These are phyloP conservation scores for Gaertneriomyces semiglobifer DNA, from an alignment of 192 early-diverging fungal species.

Conservation along the genomic window DNA sequence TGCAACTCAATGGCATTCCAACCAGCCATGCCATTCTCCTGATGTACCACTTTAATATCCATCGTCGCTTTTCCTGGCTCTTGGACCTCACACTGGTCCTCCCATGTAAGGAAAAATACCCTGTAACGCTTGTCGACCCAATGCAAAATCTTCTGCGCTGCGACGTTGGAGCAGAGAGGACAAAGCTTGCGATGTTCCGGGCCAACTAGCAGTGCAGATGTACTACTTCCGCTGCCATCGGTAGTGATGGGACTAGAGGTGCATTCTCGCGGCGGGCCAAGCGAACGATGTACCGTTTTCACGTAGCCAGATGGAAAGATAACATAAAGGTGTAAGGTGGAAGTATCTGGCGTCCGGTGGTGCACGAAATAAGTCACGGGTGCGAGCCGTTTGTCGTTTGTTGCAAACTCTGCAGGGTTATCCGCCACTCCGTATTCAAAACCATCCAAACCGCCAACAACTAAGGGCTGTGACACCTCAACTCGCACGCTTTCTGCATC, in stretches of 20 bases:
- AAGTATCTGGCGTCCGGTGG: not conserved
- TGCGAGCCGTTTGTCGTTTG: not conserved
- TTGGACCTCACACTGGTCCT: conserved; percentile 6
- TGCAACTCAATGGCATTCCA: not conserved
- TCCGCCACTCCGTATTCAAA: conserved; percentile 11
- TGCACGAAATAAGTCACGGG: conserved; percentile 10
- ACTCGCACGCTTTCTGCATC: conserved; percentile 16
- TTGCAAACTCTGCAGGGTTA: not conserved
- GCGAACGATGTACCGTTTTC: not conserved
- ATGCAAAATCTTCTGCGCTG: conserved; percentile 9
- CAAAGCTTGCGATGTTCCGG: conserved; percentile 8
- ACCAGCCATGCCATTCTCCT: not conserved
- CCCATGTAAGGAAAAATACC: conserved; percentile 24
- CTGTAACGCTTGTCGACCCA: conserved; percentile 23
- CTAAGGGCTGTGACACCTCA: conserved; percentile 9
- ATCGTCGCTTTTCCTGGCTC: not conserved
- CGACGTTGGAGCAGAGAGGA: conserved; percentile 1
- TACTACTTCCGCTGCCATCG: conserved; percentile 2
- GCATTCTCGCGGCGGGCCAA: not conserved
- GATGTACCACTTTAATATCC: conserved; percentile 5
- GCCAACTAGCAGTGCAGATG: not conserved
- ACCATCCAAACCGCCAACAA: conserved; percentile 8
- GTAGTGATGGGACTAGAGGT: not conserved
- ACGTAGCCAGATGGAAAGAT: conserved; percentile 6
- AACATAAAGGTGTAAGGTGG: not conserved